phyloP scores from a whole-genome alignment of 2,329 filamentous ascomycete genomes.

The Calycina marina region DNA sequence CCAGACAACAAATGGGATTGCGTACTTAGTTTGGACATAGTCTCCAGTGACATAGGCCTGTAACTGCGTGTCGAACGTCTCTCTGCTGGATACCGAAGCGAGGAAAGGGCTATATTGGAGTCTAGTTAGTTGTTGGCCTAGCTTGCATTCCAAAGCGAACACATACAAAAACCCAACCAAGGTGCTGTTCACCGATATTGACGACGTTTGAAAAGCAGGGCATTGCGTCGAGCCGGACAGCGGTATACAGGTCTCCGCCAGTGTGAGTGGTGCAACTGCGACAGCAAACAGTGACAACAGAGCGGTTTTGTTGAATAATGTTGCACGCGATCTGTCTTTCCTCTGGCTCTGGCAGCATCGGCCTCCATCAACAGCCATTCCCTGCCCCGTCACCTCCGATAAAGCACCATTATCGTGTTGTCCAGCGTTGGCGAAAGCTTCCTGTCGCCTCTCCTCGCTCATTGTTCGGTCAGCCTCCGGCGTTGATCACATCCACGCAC shows the following conservation, averaged over 20 bases:
- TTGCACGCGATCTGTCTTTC: constrained; percentile 9
- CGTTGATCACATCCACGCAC: no score
- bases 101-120: constrained; percentile 58
- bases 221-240: constrained; percentile 56
- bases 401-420: no score
- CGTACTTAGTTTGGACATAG: constrained; percentile 70
- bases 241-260: constrained; percentile 40
- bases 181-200: constrained; percentile 48
- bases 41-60: constrained; percentile 55
- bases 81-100: constrained; percentile 58
- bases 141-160: constrained; percentile 8
- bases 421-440: no score
- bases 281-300: constrained; percentile 21
- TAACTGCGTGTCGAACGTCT: constrained; percentile 66
- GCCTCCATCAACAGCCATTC: no score
- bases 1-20: constrained; percentile 1
- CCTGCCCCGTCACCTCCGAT: no score
- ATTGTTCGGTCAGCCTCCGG: no score
- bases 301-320: constrained; percentile 13
- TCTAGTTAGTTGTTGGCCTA: constrained; percentile 10
- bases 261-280: constrained; percentile 16
- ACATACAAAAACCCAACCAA: constrained; percentile 52
- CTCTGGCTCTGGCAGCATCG: no score
- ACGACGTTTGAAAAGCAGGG: constrained; percentile 56
- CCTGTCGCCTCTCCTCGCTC: no score